phyloP scores from a whole-genome alignment of 805 yeast genomes.

The Candida krabiensis region DNA sequence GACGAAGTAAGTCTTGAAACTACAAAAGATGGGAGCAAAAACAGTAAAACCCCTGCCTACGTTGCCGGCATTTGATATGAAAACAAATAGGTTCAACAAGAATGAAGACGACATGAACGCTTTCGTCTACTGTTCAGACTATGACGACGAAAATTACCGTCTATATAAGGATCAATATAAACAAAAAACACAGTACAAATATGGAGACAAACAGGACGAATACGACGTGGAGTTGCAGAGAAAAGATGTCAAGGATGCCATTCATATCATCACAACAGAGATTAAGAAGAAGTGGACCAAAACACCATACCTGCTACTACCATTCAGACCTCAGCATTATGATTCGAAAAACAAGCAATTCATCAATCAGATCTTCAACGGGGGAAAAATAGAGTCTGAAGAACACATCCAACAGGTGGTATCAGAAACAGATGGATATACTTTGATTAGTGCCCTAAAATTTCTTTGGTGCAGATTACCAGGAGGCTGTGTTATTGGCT shows the following conservation, averaged over 20 bases:
- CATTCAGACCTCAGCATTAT: slow-evolving; percentile 70
- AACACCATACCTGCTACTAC: slow-evolving; percentile 72
- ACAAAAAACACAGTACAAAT: slow-evolving; percentile 29
- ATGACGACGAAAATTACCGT: slow-evolving; percentile 23
- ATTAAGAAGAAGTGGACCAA: slow-evolving; percentile 64
- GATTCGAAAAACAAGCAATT: slow-evolving; percentile 60
- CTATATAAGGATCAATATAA: slow-evolving; percentile 28
- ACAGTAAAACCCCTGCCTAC: slow-evolving; percentile 24
- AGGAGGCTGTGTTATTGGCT: slow-evolving; percentile 75
- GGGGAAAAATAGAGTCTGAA: slow-evolving; percentile 49
- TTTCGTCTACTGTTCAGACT: slow-evolving; percentile 33
- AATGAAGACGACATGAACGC: slow-evolving; percentile 23
- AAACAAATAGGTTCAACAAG: slow-evolving; percentile 1
- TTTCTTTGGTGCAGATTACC: slow-evolving; percentile 88
- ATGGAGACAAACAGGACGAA: slow-evolving; percentile 22
- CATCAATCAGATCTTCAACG: slow-evolving; percentile 53
- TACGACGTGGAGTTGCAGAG: slow-evolving; percentile 51
- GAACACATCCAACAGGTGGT: slow-evolving; percentile 43
- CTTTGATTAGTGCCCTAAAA: slow-evolving; percentile 71
- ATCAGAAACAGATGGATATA: slow-evolving; percentile 59
- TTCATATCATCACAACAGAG: slow-evolving; percentile 71
- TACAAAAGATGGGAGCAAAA: slow-evolving; percentile 7
- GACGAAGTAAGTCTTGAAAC: no score
- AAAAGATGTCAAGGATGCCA: slow-evolving; percentile 62
- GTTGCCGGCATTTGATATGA: slow-evolving; percentile 22